Conservation (phyloP, 345 rosid genomes). For the Gossypium stocksii region DNA sequence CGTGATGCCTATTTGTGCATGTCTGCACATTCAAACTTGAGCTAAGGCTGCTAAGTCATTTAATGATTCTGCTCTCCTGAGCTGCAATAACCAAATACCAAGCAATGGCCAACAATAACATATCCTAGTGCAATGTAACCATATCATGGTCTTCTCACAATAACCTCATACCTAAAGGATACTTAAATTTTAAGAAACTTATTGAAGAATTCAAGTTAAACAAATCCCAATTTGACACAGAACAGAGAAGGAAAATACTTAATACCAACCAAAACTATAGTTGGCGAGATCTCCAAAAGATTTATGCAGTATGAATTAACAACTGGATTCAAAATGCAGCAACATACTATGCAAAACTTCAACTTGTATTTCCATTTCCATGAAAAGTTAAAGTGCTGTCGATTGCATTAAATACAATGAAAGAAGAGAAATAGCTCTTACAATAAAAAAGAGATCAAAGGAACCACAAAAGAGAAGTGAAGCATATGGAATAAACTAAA, state of each 20-base stretch:
- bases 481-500: not conserved
- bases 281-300: not conserved
- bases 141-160: not conserved
- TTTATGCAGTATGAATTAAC: not conserved
- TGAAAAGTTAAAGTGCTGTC: not conserved
- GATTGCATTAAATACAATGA: not conserved
- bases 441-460: not conserved
- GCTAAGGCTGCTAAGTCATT: not conserved
- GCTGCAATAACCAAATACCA: not conserved
- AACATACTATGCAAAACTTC: not conserved
- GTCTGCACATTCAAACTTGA: slow-evolving; percentile 3
- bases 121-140: not conserved
- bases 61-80: not conserved
- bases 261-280: not conserved
- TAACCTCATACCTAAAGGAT: not conserved
- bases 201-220: not conserved
- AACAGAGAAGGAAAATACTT: not conserved
- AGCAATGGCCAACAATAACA: not conserved
- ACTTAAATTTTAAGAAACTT: not conserved
- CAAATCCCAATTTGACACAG: not conserved
- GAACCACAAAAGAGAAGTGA: not conserved
- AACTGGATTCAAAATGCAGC: not conserved
- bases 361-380: not conserved
- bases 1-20: not conserved
- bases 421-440: not conserved